A percentile compares a stretch with the other conserved stretches of the same genome.
These are phyloP conservation scores for Lasiodiplodia hormozganensis DNA, from an alignment of 2,329 filamentous ascomycete species.

Conservation along the genomic window DNA sequence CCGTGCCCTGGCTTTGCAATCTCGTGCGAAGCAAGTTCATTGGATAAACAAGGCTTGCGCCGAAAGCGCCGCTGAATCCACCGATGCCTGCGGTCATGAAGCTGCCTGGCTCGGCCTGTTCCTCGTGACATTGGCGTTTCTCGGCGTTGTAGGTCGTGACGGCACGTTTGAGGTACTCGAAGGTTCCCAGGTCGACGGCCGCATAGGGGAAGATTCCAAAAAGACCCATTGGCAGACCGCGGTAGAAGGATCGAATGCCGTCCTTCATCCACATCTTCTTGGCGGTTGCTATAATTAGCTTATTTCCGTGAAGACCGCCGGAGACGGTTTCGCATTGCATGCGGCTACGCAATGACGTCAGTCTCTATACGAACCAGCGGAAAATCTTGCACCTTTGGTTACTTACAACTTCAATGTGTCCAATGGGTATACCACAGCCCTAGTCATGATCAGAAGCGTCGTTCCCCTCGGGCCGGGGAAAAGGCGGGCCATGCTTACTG, in stretches of 20 bases:
- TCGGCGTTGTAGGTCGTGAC: constrained; percentile 75
- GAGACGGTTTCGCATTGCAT: constrained; percentile 95
- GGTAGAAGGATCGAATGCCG: constrained; percentile 80
- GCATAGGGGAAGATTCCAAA: constrained; percentile 98
- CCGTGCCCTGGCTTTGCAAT: constrained; percentile 91
- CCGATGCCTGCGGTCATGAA: constrained; percentile 88
- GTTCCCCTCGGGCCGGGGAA: constrained; percentile 30
- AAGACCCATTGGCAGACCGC: constrained; percentile 90
- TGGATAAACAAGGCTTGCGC: constrained; percentile 93
- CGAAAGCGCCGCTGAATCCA: constrained; percentile 87
- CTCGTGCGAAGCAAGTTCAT: constrained; percentile 91
- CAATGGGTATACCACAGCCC: constrained; percentile 91
- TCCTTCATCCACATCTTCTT: constrained; percentile 84
- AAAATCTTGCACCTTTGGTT: background rate
- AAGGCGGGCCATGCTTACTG: constrained; percentile 64
- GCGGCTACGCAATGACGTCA: constrained; percentile 56
- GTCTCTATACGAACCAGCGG: constrained; percentile 23
- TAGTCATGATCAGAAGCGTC: constrained; percentile 42
- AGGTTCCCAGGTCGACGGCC: constrained; percentile 94
- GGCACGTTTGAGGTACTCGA: constrained; percentile 85
- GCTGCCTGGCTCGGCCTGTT: constrained; percentile 77
- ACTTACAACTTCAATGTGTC: constrained; percentile 79
- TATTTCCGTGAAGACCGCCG: constrained; percentile 82
- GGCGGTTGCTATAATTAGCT: constrained; percentile 81
- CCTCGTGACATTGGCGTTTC: constrained; percentile 75